A percentile compares a stretch with the other conserved stretches of the same genome.
Conservation (phyloP, 1,284 basidiomycete genomes). For the Porodaedalea pini region DNA sequence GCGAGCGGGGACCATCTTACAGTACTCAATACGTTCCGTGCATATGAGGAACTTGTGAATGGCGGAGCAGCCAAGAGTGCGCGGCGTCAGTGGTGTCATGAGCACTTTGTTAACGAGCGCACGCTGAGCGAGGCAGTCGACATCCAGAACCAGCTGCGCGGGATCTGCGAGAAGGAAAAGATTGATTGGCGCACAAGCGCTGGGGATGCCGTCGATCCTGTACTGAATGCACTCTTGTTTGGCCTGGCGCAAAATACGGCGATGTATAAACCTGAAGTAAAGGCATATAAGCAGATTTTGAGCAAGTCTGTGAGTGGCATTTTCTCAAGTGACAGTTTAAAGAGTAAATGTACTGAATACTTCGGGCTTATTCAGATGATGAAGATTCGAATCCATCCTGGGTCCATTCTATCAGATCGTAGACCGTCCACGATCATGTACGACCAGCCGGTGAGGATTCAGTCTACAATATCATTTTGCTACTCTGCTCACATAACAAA, state of each 20-base stretch:
- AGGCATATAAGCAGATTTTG: slow-evolving; percentile 79
- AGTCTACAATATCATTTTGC: not conserved
- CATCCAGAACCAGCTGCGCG: slow-evolving; percentile 78
- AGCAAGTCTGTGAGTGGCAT: slow-evolving; percentile 62
- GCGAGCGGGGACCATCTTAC: slow-evolving; percentile 89
- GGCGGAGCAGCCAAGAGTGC: slow-evolving; percentile 22
- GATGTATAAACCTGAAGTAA: slow-evolving; percentile 72
- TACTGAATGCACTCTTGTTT: slow-evolving; percentile 64
- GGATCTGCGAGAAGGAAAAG: slow-evolving; percentile 57
- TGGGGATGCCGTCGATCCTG: slow-evolving; percentile 56
- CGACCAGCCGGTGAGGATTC: slow-evolving; percentile 75
- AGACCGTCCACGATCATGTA: slow-evolving; percentile 84
- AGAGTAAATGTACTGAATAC: slow-evolving; percentile 16
- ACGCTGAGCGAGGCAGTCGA: slow-evolving; percentile 81
- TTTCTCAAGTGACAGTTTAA: slow-evolving; percentile 2
- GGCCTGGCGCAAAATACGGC: slow-evolving; percentile 84
- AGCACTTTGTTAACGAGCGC: slow-evolving; percentile 82
- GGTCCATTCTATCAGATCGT: slow-evolving; percentile 74
- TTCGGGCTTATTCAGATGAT: slow-evolving; percentile 48
- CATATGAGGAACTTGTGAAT: slow-evolving; percentile 61
- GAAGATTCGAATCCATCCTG: slow-evolving; percentile 75
- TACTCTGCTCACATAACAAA: not conserved
- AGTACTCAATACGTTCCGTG: slow-evolving; percentile 78
- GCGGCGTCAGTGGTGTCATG: slow-evolving; percentile 75
- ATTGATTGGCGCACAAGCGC: slow-evolving; percentile 60